Base-by-base conservation (phyloP, 129 eudicot species). In the Arctium minus region DNA sequence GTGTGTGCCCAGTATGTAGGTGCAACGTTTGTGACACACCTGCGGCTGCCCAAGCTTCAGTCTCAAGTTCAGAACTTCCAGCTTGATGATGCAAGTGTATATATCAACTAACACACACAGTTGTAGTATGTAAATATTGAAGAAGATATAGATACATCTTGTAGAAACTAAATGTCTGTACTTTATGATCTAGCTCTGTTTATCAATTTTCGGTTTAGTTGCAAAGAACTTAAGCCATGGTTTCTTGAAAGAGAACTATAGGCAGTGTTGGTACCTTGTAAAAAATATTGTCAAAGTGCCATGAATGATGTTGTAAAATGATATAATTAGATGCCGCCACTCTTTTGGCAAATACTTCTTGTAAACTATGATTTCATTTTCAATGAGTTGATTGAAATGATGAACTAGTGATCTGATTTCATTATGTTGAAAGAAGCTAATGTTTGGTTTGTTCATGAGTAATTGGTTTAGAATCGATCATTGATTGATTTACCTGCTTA, bases 1-100 rank as follows among this genome's bases (percentile, higher is more conserved):
- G 94, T 39, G 94, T 88, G 78, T 91, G 94, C 72, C 94, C 94
- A 15, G 86, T 91, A 65, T 91, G 94, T 79, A 85, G 94, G 85
- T 86, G 82, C 88, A 87, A 91, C 30, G 94, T 91, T 75, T 88
- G 92, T 73, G 94, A 90, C 75, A 80, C 76, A 31, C 36, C 62
- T 31, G 81, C 72, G 39, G 33, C 67, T 5, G 70, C 68, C 18
- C 84, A 77, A 44, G 74, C 78, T 69, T 65, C 87, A 0, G 80
- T 75, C 64, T 84, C 89, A 18, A 88, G 70, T 44, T 71, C 90
- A 76, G 81, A 84, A 84, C 74, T 79, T 40, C 74, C 86, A 18
- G 77, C 69, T 70, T 83, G 85, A 79, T 88, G 78, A 60, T 37
- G 31, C 83, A 84, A 46, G 32, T 85, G 89, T 85, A 76, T 72